These are phyloP conservation scores for Leccinum subrobustum DNA, from an alignment of 1,284 basidiomycete species.

Conservation along the genomic window DNA sequence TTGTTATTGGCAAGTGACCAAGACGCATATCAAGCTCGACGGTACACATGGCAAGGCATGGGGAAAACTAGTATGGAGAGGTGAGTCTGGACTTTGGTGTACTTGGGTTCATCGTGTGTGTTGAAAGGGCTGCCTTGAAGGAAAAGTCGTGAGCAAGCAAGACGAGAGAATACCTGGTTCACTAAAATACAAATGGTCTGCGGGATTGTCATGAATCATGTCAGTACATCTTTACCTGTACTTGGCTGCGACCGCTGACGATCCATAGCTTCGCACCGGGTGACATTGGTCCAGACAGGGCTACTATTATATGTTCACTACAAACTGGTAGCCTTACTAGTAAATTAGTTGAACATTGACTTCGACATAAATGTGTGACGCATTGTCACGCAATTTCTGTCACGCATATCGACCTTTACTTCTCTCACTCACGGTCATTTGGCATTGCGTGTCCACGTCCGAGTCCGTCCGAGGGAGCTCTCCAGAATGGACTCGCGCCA, in stretches of 20 bases:
- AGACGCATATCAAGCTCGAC: slow-evolving; percentile 63
- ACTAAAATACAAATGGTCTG: slow-evolving; percentile 41
- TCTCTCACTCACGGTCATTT: background rate
- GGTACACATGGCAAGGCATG: slow-evolving; percentile 77
- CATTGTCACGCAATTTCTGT: slow-evolving; percentile 15
- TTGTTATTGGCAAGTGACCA: slow-evolving; percentile 73
- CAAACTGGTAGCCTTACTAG: background rate
- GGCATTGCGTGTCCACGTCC: background rate
- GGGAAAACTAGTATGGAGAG: slow-evolving; percentile 76
- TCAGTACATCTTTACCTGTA: slow-evolving; percentile 4
- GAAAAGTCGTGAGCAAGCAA: slow-evolving; percentile 35
- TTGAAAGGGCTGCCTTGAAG: slow-evolving; percentile 25
- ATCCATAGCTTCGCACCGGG: background rate
- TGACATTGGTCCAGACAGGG: background rate
- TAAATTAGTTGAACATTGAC: background rate
- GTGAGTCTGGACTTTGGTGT: slow-evolving; percentile 40
- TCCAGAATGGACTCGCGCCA: slow-evolving; percentile 53
- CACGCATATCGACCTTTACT: slow-evolving; percentile 12
- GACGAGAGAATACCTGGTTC: slow-evolving; percentile 38
- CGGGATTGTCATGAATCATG: slow-evolving; percentile 29
- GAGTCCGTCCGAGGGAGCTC: background rate
- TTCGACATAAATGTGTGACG: slow-evolving; percentile 6
- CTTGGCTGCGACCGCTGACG: background rate
- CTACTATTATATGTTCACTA: background rate
- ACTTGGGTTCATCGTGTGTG: background rate